phyloP scores from a whole-genome alignment of 257 asterid genomes.

The Ocimum tenuiflorum region DNA sequence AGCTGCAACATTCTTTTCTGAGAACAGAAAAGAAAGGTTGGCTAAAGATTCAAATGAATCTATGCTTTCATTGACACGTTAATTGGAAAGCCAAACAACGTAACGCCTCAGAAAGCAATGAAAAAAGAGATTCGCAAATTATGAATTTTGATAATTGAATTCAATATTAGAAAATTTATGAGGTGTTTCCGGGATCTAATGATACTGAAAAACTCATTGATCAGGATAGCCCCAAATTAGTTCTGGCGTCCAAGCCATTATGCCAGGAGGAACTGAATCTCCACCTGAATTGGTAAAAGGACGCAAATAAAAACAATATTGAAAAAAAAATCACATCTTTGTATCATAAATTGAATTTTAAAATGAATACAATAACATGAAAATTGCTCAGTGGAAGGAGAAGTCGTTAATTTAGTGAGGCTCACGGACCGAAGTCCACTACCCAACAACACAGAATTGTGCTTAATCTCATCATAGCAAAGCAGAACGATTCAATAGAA shows the following conservation, averaged over 20 bases:
- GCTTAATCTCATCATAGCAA: slow-evolving; percentile 43
- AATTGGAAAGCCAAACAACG: slow-evolving; percentile 24
- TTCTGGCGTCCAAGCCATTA: slow-evolving; percentile 82
- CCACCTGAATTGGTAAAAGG: slow-evolving; percentile 89
- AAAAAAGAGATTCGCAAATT: not conserved
- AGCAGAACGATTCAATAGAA: too few relatives aligned
- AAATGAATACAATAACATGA: not conserved
- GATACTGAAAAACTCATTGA: slow-evolving; percentile 39
- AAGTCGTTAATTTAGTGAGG: slow-evolving; percentile 44
- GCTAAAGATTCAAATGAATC: not conserved
- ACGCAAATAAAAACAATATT: slow-evolving; percentile 24
- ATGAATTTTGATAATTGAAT: not conserved
- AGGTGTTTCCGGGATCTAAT: slow-evolving; percentile 77
- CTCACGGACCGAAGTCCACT: slow-evolving; percentile 54
- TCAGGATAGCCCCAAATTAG: slow-evolving; percentile 65
- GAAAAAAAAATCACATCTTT: not conserved
- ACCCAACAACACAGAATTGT: slow-evolving; percentile 38
- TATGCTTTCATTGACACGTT: slow-evolving; percentile 35
- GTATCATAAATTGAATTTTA: too few relatives aligned
- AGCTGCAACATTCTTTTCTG: not conserved
- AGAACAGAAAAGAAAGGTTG: not conserved
- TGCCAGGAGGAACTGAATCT: slow-evolving; percentile 40
- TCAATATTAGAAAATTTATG: slow-evolving; percentile 19
- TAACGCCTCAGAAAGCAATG: slow-evolving; percentile 30
- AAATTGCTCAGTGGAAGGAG: slow-evolving; percentile 54